A percentile compares a stretch with the other conserved stretches of the same genome.
Evolutionary conservation across 345 rosid species (phyloP).

Genomic region (Rhodomyrtus tomentosa): DNA sequence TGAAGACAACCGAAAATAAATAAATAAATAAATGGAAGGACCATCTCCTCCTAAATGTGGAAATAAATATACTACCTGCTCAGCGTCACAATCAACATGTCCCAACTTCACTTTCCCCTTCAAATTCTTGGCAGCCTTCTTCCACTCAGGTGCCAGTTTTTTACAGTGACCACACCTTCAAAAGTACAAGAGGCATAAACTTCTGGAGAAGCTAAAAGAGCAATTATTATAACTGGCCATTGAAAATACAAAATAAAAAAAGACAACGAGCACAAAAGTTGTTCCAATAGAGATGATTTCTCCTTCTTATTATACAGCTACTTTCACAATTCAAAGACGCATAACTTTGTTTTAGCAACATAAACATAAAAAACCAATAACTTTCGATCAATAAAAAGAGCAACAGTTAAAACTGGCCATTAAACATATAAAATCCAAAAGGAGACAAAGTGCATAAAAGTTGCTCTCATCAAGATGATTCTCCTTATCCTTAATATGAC

Average conservation of each 20-base stretch:
- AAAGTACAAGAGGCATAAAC: background rate
- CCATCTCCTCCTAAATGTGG: background rate
- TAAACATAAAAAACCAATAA: background rate
- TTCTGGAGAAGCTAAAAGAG: background rate
- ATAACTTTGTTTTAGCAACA: background rate
- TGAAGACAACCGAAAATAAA: background rate
- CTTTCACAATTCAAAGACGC: background rate
- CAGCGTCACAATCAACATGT: slow-evolving; percentile 83
- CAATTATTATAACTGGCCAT: background rate
- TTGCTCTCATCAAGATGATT: background rate
- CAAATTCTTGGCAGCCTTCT: slow-evolving; percentile 78
- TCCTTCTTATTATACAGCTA: background rate
- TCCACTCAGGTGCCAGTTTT: slow-evolving; percentile 96
- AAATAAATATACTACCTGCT: slow-evolving; percentile 38
- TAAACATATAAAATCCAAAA: too few relatives aligned
- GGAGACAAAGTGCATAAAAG: background rate
- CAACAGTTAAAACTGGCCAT: background rate
- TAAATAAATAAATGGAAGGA: background rate
- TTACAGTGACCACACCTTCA: slow-evolving; percentile 96
- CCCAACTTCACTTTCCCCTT: slow-evolving; percentile 95
- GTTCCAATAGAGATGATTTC: background rate
- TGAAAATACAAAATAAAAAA: background rate
- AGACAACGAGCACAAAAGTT: background rate
- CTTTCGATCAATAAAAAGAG: background rate
- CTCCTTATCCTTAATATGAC: background rate